Conservation (phyloP, 441 rosid species). For the Eruca vesicaria region DNA sequence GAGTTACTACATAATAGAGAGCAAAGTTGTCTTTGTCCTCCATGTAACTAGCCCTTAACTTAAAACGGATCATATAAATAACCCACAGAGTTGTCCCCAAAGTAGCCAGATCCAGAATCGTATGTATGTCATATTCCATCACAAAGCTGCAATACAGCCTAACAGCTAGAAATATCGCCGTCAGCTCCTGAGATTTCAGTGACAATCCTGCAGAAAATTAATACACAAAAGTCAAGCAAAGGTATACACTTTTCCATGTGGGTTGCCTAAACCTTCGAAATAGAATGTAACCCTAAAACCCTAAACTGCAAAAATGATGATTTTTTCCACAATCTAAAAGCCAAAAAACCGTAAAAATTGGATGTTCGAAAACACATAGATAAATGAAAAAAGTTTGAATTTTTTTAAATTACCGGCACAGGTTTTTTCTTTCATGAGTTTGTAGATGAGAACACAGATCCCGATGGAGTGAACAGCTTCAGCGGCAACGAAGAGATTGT, state of each 20-base stretch:
- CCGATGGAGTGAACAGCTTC: slow-evolving; percentile 98
- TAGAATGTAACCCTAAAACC: neutral
- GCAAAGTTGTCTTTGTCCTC: slow-evolving; percentile 96
- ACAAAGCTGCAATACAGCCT: slow-evolving; percentile 94
- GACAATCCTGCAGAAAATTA: slow-evolving; percentile 70
- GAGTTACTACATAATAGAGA: slow-evolving; percentile 75
- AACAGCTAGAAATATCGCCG: slow-evolving; percentile 89
- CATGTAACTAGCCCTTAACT: slow-evolving; percentile 88
- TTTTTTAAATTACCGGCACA: slow-evolving; percentile 50
- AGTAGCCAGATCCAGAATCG: slow-evolving; percentile 91
- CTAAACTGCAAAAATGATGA: neutral
- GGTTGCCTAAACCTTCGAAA: neutral
- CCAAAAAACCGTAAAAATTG: neutral
- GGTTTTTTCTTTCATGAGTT: slow-evolving; percentile 93
- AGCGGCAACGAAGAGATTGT: slow-evolving; percentile 96
- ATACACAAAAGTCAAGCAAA: no score
- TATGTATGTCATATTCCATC: slow-evolving; percentile 98
- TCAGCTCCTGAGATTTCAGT: slow-evolving; percentile 90
- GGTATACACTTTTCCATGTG: neutral
- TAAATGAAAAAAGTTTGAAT: neutral
- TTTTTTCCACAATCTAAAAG: neutral
- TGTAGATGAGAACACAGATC: slow-evolving; percentile 89
- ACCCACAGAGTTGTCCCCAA: slow-evolving; percentile 96
- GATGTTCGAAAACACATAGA: neutral
- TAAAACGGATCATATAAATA: slow-evolving; percentile 94